phyloP scores from a whole-genome alignment of 805 yeast species.

The Lipomyces yamadae region DNA sequence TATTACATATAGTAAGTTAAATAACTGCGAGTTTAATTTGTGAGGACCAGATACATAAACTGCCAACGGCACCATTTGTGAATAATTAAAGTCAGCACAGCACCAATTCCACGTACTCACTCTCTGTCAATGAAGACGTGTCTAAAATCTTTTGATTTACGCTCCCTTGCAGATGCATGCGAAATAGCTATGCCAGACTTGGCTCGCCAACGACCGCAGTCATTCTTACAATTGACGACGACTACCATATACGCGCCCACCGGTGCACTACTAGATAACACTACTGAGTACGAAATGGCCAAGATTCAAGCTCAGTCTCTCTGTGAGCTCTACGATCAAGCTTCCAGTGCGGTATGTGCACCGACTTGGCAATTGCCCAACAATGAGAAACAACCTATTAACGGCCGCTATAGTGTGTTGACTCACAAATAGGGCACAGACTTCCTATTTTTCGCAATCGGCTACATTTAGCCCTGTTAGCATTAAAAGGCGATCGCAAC shows the following conservation, averaged over 20 bases:
- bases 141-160: neutral
- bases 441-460: slow-evolving; percentile 5
- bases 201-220: neutral
- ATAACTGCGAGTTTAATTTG: neutral
- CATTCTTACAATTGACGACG: slow-evolving; percentile 3
- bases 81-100: neutral
- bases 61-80: neutral
- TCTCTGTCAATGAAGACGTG: neutral
- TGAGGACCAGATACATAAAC: neutral
- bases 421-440: neutral
- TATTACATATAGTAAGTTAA: neutral
- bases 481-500: neutral
- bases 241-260: neutral
- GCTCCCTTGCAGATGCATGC: neutral
- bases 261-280: neutral
- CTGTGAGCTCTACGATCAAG: slow-evolving; percentile 7
- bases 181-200: neutral
- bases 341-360: slow-evolving; percentile 2
- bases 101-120: neutral
- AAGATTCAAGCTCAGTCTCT: neutral
- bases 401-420: neutral
- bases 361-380: neutral
- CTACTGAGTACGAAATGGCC: neutral
- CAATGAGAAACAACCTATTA: neutral
- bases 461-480: neutral